These are phyloP conservation scores for Dothistroma pini DNA, from an alignment of 2,329 filamentous ascomycete species.

Conservation along the genomic window DNA sequence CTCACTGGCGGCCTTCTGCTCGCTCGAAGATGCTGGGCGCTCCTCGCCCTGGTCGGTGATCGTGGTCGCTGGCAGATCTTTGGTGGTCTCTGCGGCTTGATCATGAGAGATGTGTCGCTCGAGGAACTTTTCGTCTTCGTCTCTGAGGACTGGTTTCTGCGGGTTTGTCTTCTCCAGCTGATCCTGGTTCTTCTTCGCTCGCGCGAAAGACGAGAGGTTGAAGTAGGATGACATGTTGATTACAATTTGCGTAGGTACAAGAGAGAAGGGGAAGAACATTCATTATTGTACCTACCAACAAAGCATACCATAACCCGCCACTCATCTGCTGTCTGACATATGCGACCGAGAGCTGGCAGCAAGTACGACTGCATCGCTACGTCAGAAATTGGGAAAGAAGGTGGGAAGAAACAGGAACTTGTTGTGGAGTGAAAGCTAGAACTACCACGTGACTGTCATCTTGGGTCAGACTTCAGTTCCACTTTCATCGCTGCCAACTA, in stretches of 20 bases:
- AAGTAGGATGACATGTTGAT: slow-evolving; percentile 30
- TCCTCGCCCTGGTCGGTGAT: slow-evolving; percentile 26
- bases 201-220: slow-evolving; percentile 34
- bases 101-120: slow-evolving; percentile 32
- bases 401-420: neutral
- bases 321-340: slow-evolving; percentile 3
- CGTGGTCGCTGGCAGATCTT: slow-evolving; percentile 15
- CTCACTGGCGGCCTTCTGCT: slow-evolving; percentile 29
- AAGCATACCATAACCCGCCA: slow-evolving; percentile 14
- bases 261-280: neutral
- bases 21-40: slow-evolving; percentile 22
- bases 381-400: neutral
- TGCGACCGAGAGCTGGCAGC: neutral
- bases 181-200: slow-evolving; percentile 36
- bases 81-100: slow-evolving; percentile 21
- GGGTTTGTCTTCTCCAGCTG: slow-evolving; percentile 36
- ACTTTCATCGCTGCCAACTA: neutral
- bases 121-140: slow-evolving; percentile 60
- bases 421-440: neutral
- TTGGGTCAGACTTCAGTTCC: neutral
- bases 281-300: slow-evolving; percentile 13
- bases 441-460: neutral
- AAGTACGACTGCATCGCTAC: slow-evolving; percentile 2
- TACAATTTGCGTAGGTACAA: slow-evolving; percentile 2
- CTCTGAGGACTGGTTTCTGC: slow-evolving; percentile 50